A percentile compares a stretch with the other conserved stretches of the same genome.
phyloP scores from a whole-genome alignment of 345 rosid genomes.

The Diplotaxis tenuifolia region DNA sequence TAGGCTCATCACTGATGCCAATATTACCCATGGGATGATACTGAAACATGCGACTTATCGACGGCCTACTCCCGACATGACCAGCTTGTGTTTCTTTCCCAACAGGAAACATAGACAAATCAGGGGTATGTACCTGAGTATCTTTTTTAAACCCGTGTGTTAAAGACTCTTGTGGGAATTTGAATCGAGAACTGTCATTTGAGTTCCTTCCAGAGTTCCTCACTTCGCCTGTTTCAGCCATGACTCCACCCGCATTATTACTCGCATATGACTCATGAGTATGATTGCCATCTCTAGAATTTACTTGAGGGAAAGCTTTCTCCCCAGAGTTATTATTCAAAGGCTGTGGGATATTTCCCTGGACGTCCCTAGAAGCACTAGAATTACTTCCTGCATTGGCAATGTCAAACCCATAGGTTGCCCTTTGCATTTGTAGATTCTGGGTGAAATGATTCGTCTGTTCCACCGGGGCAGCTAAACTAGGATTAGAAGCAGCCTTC shows the following conservation, averaged over 20 bases:
- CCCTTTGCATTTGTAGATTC: conserved; percentile 40
- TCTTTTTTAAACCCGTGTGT: background rate
- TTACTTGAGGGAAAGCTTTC: conserved; percentile 41
- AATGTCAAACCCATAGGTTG: conserved; percentile 41
- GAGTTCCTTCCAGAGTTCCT: conserved; percentile 6
- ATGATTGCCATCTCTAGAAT: conserved; percentile 36
- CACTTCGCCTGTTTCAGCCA: conserved; percentile 39
- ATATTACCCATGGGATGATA: conserved; percentile 94
- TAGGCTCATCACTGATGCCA: conserved; percentile 51
- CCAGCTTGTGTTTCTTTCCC: conserved; percentile 51
- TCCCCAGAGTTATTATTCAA: conserved; percentile 48
- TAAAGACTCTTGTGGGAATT: conserved; percentile 7
- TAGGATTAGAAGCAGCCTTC: conserved; percentile 49
- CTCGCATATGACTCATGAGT: conserved; percentile 48
- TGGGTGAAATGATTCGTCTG: conserved; percentile 39
- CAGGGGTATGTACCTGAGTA: conserved; percentile 41
- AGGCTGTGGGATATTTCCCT: conserved; percentile 44
- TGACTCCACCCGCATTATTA: conserved; percentile 33
- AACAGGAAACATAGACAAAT: conserved; percentile 41
- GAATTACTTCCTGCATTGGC: conserved; percentile 38
- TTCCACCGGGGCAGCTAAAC: conserved; percentile 36
- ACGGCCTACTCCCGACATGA: conserved; percentile 43
- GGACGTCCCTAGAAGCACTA: conserved; percentile 34
- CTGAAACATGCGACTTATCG: conserved; percentile 66
- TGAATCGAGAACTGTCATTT: conserved; percentile 3